Base-by-base conservation (phyloP, 805 yeast genomes). In the Suhomyces prunicola region DNA sequence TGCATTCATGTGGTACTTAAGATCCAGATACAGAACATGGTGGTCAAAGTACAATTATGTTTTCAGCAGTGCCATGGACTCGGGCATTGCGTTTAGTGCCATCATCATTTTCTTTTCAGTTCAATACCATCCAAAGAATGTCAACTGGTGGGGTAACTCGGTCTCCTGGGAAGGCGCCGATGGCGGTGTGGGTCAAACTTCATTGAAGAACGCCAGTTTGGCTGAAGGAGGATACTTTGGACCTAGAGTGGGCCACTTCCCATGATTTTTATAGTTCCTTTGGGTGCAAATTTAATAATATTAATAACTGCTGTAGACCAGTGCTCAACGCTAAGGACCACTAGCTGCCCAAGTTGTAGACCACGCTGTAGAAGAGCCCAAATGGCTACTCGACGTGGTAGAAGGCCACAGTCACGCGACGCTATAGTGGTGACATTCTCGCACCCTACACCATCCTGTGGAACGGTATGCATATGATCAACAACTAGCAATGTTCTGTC, bases 181-280 rank as follows among this genome's bases (percentile, higher is more conserved):
- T n/a, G 35, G 35, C 5, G 50, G 50, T 12, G 4, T 4, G 4
- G 50, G 50, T 8, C 29, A 26, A 47, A 46, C 42, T 27, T 35
- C 54, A 7, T 50, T 53, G 15, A 53, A 59, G 40, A 59, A 62
- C 53, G 66, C 62, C 7, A 55, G 66, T 6, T 50, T 33, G 7
- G 68, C 69, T 7, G 67, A 69, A 1, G 70, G 62, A 31, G 77
- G 77, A 1, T 72, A 71, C 56, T 71, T 73, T 54, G 77, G 77
- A 3, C 69, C 68, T 12, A 60, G 72, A 55, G 42, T 48, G 5
- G 72, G 72, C 4, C 53, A 60, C 46, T 65, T 35, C 29, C 49
- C 49, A 42, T 42, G 24, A 17, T 15, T 13, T 13, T 1, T 2
- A 27, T 27, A 27, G 31, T 27, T 27, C 5, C 13, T 27, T 27